These are phyloP conservation scores for Diaporthe sp. DNA, from an alignment of 2,329 filamentous ascomycete species.

Conservation along the genomic window DNA sequence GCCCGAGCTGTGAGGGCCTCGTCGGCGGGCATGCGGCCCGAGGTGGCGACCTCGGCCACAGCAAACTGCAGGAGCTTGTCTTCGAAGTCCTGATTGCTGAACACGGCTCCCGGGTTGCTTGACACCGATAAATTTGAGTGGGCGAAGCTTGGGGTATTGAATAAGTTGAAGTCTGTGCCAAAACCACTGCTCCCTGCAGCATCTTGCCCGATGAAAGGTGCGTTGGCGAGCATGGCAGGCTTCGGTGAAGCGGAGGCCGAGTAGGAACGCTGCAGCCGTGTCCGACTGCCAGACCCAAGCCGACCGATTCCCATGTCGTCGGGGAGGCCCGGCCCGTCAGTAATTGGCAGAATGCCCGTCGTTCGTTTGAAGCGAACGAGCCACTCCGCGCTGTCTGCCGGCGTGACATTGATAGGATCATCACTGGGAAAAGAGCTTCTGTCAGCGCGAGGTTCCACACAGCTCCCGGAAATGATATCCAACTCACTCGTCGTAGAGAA, in stretches of 20 bases:
- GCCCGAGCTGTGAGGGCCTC: slow-evolving; percentile 58
- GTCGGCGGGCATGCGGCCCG: slow-evolving; percentile 58
- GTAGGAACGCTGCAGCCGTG: slow-evolving; percentile 42
- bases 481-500: slow-evolving; percentile 70
- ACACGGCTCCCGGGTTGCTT: slow-evolving; percentile 53
- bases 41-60: slow-evolving; percentile 49
- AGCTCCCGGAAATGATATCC: not conserved
- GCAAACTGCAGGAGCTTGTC: slow-evolving; percentile 62
- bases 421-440: slow-evolving; percentile 51
- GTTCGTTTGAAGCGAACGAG: slow-evolving; percentile 71
- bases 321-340: slow-evolving; percentile 61
- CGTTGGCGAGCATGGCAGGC: slow-evolving; percentile 39
- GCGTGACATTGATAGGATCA: slow-evolving; percentile 73
- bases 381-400: slow-evolving; percentile 73
- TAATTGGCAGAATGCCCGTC: slow-evolving; percentile 59
- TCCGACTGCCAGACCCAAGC: not conserved
- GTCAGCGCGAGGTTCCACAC: not conserved
- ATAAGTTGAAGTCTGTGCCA: not conserved
- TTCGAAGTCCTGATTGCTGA: slow-evolving; percentile 70
- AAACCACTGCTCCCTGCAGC: not conserved
- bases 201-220: slow-evolving; percentile 42
- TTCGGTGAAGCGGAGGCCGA: slow-evolving; percentile 61
- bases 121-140: slow-evolving; percentile 34
- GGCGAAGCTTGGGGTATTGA: not conserved
- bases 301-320: slow-evolving; percentile 6